Conservation (phyloP, 495 filamentous ascomycete species). For the Geopyxis carbonaria region DNA sequence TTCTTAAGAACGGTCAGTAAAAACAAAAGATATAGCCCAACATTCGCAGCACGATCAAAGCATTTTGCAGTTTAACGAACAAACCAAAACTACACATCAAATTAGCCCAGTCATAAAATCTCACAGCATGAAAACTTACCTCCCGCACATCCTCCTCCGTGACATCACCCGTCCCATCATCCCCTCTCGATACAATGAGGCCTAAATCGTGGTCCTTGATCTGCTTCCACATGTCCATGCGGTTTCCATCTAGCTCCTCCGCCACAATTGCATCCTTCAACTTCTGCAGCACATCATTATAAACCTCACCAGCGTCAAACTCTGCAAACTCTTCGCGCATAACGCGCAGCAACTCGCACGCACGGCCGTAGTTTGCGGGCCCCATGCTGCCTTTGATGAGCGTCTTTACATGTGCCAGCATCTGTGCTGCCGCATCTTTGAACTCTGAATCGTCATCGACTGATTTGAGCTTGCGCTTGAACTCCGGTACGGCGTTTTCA, state of each 20-base stretch:
- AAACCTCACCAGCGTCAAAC: constrained; percentile 57
- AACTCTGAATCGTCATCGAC: constrained; percentile 43
- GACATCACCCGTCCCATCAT: constrained; percentile 24
- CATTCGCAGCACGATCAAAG: no score
- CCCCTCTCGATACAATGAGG: constrained; percentile 43
- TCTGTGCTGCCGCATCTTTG: constrained; percentile 53
- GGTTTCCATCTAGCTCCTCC: constrained; percentile 62
- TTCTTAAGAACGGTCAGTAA: no score
- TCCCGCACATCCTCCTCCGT: constrained; percentile 15
- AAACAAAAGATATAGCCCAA: no score
- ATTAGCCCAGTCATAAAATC: neutral
- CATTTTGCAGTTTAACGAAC: neutral
- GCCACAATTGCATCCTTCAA: constrained; percentile 56
- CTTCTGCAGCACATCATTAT: constrained; percentile 53
- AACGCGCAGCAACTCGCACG: constrained; percentile 56
- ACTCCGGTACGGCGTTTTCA: constrained; percentile 76
- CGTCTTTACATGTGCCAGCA: constrained; percentile 50
- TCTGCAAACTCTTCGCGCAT: constrained; percentile 62
- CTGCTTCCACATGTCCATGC: constrained; percentile 67
- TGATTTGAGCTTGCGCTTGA: constrained; percentile 59
- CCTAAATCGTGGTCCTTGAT: constrained; percentile 51
- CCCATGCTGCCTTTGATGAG: constrained; percentile 58
- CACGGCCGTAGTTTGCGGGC: constrained; percentile 54
- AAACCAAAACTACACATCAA: neutral
- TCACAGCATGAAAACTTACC: constrained; percentile 8